Base-by-base conservation (phyloP, 108 stramenopile genomes). In the Cyclotella baltica region DNA sequence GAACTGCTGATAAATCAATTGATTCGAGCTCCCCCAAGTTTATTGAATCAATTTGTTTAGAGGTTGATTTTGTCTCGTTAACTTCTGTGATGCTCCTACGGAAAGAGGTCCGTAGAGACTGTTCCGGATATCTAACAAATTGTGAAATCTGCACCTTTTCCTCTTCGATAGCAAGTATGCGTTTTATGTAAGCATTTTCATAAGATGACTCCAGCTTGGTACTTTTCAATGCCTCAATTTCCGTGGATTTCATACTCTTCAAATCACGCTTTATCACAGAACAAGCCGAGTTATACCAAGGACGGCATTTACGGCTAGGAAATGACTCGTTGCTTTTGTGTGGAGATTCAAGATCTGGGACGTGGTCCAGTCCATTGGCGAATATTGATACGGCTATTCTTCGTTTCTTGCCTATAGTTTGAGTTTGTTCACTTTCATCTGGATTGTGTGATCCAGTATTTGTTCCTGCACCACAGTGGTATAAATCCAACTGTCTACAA, bases 231-330 rank as follows among this genome's bases (percentile, higher is more conserved):
- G n/a, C 29, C 65, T 43, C 34, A 29, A 23, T 16, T n/a, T 52
- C 31, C 34, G 27, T 5, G 33, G 8, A 29, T 35, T 20, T 67
- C 33, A 29, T 16, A 6, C n/a, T 55, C 0, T 59, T 62, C n/a
- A 1, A 0, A 46, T 69, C 46, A 34, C 64, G 46, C 18, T 37
- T 68, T 30, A 19, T 35, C 43, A 61, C 67, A 69, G 50, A 50
- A 47, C 29, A 46, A 4, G 74, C 69, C 13, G 67, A 83, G 76
- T 76, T 78, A 38, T 83, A 88, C 94, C 94, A 95, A 40, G 94
- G 94, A 52, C 66, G 48, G 68, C 83, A 90, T 16, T 28, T 52
- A 34, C 48, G 58, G 13, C 59, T 69, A 67, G 70, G 79, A 35
- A 70, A 80, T 38, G 22, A 25, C 13, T 48, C 59, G 33, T 58